phyloP scores from a whole-genome alignment of 1,139 yeast species.

The Nakaseomyces kungkrabaensis region DNA sequence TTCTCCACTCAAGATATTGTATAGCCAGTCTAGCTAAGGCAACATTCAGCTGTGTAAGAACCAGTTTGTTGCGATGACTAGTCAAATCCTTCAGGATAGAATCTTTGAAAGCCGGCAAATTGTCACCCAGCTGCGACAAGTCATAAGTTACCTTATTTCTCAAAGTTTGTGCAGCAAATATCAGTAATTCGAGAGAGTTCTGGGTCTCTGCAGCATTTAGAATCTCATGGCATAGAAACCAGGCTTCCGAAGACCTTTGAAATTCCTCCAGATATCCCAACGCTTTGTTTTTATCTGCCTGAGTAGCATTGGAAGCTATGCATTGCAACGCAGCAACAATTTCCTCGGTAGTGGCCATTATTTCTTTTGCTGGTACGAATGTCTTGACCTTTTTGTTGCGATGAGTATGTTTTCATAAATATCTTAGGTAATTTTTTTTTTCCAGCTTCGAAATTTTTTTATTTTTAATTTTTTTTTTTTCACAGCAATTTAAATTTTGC shows the following conservation, averaged over 20 bases:
- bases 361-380: not conserved
- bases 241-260: slow-evolving; percentile 69
- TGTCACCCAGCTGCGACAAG: slow-evolving; percentile 63
- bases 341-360: slow-evolving; percentile 8
- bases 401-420: too few species aligned
- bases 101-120: slow-evolving; percentile 46
- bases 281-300: slow-evolving; percentile 24
- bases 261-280: slow-evolving; percentile 56
- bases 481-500: too few species aligned
- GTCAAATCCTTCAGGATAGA: slow-evolving; percentile 22
- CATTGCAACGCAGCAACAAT: slow-evolving; percentile 23
- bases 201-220: slow-evolving; percentile 18
- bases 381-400: too few species aligned
- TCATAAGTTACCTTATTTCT: slow-evolving; percentile 80
- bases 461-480: too few species aligned
- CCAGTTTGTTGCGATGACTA: slow-evolving; percentile 40
- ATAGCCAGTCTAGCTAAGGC: slow-evolving; percentile 75
- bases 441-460: too few species aligned
- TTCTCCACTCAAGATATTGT: slow-evolving; percentile 64
- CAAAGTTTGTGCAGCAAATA: slow-evolving; percentile 87
- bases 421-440: too few species aligned
- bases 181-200: slow-evolving; percentile 42
- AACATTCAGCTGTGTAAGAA: slow-evolving; percentile 71
- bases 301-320: slow-evolving; percentile 22
- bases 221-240: slow-evolving; percentile 40